phyloP scores from a whole-genome alignment of 2,329 filamentous ascomycete genomes.

The Akanthomyces lecanii region DNA sequence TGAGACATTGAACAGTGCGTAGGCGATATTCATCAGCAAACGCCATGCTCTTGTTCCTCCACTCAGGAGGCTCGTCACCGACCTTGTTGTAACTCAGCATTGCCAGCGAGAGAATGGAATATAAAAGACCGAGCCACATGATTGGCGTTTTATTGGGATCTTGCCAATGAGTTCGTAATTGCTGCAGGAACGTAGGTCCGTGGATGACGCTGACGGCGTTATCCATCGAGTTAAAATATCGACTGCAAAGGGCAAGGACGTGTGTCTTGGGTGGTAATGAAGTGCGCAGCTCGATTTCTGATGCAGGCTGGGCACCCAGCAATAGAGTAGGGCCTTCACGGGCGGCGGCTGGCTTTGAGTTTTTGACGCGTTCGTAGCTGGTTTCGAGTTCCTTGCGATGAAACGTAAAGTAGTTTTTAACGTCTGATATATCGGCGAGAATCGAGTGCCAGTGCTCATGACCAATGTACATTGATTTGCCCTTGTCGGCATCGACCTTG shows the following conservation, averaged over 20 bases:
- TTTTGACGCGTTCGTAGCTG: slow-evolving; percentile 71
- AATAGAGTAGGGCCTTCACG: slow-evolving; percentile 71
- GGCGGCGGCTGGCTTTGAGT: slow-evolving; percentile 57
- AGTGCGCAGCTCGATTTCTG: slow-evolving; percentile 71
- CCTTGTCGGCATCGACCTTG: slow-evolving; percentile 73
- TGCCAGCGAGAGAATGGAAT: slow-evolving; percentile 70
- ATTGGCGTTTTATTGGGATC: slow-evolving; percentile 67
- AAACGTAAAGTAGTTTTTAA: slow-evolving; percentile 80
- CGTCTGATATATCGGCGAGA: slow-evolving; percentile 79
- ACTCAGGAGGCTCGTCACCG: slow-evolving; percentile 75
- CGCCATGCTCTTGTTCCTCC: slow-evolving; percentile 61
- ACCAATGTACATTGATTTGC: slow-evolving; percentile 76
- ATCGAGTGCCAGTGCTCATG: slow-evolving; percentile 82
- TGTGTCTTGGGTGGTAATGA: slow-evolving; percentile 76
- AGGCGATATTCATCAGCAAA: slow-evolving; percentile 61
- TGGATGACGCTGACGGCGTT: slow-evolving; percentile 72
- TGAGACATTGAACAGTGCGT: slow-evolving; percentile 72
- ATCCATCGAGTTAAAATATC: slow-evolving; percentile 84
- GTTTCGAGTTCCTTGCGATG: slow-evolving; percentile 88
- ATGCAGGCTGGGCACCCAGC: slow-evolving; percentile 67
- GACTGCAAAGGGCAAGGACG: slow-evolving; percentile 77
- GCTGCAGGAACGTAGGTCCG: slow-evolving; percentile 77
- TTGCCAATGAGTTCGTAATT: slow-evolving; percentile 63
- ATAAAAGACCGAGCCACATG: slow-evolving; percentile 75
- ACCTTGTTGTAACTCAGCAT: slow-evolving; percentile 76